Percentiles rank a stretch among this genome's conserved stretches.
These are phyloP conservation scores for Citrus cavaleriei DNA, from an alignment of 345 rosid genomes.

Conservation along the genomic window DNA sequence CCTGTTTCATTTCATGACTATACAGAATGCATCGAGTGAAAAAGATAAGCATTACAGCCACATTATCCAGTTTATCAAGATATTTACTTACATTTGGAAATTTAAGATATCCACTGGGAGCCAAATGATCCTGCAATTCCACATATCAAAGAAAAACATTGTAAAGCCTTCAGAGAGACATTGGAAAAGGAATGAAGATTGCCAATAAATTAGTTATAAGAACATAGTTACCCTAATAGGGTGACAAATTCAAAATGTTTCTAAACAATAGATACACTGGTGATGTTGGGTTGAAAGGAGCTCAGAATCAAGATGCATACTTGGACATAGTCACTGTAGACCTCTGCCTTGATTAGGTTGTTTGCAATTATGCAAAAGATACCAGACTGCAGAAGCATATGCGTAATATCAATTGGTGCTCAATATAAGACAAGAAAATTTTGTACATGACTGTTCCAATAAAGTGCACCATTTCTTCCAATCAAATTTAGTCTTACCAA, in stretches of 20 bases:
- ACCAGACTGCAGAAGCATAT: slow-evolving; percentile 53
- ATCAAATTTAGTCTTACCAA: not conserved
- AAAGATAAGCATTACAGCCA: not conserved
- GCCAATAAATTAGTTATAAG: not conserved
- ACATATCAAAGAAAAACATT: slow-evolving; percentile 1
- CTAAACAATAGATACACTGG: not conserved
- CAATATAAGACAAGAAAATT: not conserved
- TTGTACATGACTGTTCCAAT: not conserved
- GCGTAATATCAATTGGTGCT: not conserved
- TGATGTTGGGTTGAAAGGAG: not conserved
- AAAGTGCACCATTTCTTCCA: not conserved
- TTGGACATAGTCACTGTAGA: slow-evolving; percentile 78
- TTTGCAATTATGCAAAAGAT: slow-evolving; percentile 58
- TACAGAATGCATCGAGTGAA: not conserved
- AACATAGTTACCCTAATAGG: not conserved
- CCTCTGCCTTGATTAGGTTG: slow-evolving; percentile 51
- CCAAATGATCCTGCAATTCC: slow-evolving; percentile 66
- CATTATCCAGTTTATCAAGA: not conserved
- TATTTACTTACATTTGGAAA: slow-evolving; percentile 57
- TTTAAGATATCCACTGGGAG: slow-evolving; percentile 81
- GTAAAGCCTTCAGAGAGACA: slow-evolving; percentile 5
- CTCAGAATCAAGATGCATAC: slow-evolving; percentile 32
- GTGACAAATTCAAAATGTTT: not conserved
- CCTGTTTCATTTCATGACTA: not conserved
- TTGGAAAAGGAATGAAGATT: not conserved